Evolutionary conservation across 1,284 basidiomycete species (phyloP).

Genomic region (Mycosarcoma mackinlayi): DNA sequence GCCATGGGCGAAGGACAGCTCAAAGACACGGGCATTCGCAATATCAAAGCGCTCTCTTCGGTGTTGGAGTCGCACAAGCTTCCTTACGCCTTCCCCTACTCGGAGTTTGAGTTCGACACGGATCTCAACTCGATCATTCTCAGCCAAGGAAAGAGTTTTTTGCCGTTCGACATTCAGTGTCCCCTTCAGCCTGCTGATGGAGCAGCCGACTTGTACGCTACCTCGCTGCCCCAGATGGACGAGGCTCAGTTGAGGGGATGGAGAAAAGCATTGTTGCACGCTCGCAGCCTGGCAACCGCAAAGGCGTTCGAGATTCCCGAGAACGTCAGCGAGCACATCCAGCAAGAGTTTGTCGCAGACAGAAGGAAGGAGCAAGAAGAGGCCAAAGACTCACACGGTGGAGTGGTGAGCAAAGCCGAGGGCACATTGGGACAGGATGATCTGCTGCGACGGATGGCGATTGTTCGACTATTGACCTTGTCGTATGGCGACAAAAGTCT

Average conservation of each 20-base stretch:
- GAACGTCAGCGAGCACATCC: conserved; percentile 57
- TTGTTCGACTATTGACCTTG: conserved; percentile 52
- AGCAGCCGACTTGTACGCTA: conserved; percentile 8
- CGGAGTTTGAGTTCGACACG: conserved; percentile 78
- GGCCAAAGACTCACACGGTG: conserved; percentile 24
- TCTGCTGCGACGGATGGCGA: conserved; percentile 51
- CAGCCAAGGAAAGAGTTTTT: conserved; percentile 73
- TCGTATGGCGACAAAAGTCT: conserved; percentile 46
- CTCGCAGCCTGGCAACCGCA: conserved; percentile 33
- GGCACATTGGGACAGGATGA: conserved; percentile 50
- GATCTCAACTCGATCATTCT: conserved; percentile 78
- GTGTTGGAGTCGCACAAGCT: conserved; percentile 78
- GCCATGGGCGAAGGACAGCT: conserved; percentile 77
- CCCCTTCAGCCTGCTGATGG: conserved; percentile 19
- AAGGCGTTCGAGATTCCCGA: conserved; percentile 57
- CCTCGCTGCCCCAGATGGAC: conserved; percentile 12
- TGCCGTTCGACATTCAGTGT: conserved; percentile 64
- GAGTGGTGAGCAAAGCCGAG: conserved; percentile 2
- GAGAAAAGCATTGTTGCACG: conserved; percentile 35
- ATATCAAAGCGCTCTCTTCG: conserved; percentile 78
- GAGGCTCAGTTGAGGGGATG: conserved; percentile 18
- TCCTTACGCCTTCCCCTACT: conserved; percentile 84
- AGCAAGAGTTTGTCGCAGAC: conserved; percentile 60
- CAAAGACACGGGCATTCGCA: conserved; percentile 76
- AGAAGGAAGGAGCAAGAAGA: conserved; percentile 35